A percentile compares a stretch with the other conserved stretches of the same genome.
Conservation (phyloP, 495 filamentous ascomycete species). For the Podospora tetraspora region DNA sequence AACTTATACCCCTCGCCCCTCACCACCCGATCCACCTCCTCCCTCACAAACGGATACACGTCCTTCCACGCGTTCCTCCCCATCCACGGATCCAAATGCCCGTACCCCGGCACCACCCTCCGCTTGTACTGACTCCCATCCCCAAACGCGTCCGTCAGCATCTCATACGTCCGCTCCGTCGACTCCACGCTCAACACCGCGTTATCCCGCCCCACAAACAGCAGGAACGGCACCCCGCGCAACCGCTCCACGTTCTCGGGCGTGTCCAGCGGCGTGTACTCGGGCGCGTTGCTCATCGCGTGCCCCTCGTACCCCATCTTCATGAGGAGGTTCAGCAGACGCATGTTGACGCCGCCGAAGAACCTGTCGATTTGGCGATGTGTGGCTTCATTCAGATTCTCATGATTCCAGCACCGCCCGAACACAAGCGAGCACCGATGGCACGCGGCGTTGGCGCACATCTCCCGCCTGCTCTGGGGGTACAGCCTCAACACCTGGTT, state of each 20-base stretch:
- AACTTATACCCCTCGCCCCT: constrained; percentile 37
- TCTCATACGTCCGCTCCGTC: constrained; percentile 53
- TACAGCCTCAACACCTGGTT: constrained; percentile 58
- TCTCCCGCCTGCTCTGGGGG: constrained; percentile 49
- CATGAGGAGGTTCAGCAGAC: constrained; percentile 52
- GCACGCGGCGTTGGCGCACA: constrained; percentile 59
- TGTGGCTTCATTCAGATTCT: constrained; percentile 57
- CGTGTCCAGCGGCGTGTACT: constrained; percentile 44
- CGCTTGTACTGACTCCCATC: constrained; percentile 45
- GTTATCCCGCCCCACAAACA: constrained; percentile 56
- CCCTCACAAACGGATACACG: constrained; percentile 55
- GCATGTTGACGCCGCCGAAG: constrained; percentile 60
- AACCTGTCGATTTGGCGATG: constrained; percentile 58
- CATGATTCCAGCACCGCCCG: constrained; percentile 61
- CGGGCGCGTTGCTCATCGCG: constrained; percentile 47
- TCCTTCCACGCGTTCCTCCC: constrained; percentile 57
- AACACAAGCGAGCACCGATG: constrained; percentile 57
- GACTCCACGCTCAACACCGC: constrained; percentile 54
- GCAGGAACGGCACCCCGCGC: constrained; percentile 50
- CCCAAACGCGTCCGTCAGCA: constrained; percentile 51
- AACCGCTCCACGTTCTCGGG: constrained; percentile 47
- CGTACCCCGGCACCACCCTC: constrained; percentile 55
- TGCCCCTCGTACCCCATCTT: constrained; percentile 48
- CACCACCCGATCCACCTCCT: constrained; percentile 49
- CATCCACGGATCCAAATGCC: constrained; percentile 65